Percentiles rank a stretch among this genome's conserved stretches.
These are phyloP conservation scores for Saccharomycopsis lassenensis DNA, from an alignment of 805 yeast genomes.

Conservation along the genomic window DNA sequence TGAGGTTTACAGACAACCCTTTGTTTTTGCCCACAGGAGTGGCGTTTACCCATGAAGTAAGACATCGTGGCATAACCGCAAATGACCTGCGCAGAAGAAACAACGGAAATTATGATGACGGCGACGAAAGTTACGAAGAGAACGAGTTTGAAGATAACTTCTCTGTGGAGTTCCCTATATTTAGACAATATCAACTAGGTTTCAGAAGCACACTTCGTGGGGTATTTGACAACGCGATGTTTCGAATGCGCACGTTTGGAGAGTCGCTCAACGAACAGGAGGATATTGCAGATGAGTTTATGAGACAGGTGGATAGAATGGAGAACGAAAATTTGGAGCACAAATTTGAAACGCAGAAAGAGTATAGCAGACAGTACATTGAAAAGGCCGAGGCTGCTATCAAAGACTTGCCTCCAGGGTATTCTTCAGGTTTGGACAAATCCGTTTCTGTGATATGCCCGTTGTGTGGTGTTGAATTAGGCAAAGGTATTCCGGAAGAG, in stretches of 20 bases:
- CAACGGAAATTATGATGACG: not conserved
- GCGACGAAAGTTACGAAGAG: not conserved
- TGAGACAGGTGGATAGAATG: conserved; percentile 7
- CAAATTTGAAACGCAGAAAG: conserved; percentile 10
- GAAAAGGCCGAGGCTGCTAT: conserved; percentile 21
- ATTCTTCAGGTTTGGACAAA: conserved; percentile 24
- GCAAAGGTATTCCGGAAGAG: conserved; percentile 56
- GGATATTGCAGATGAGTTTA: conserved; percentile 8
- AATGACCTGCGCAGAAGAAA: not conserved
- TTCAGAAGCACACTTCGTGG: not conserved
- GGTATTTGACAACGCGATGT: not conserved
- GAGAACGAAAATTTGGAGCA: conserved; percentile 10
- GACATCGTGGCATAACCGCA: no score
- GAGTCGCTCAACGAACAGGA: conserved; percentile 2
- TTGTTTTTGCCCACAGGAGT: conserved; percentile 11
- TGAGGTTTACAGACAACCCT: conserved; percentile 10
- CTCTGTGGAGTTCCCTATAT: not conserved
- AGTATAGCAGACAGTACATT: conserved; percentile 21
- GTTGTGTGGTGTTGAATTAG: conserved; percentile 63
- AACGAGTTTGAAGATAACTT: not conserved
- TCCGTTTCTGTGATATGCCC: conserved; percentile 40
- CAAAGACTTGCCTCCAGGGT: conserved; percentile 22
- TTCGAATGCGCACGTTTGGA: not conserved
- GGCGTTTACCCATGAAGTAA: not conserved
- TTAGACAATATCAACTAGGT: not conserved